Conservation (phyloP, 2,329 filamentous ascomycete species). For the Xenoacremonium recifei region DNA sequence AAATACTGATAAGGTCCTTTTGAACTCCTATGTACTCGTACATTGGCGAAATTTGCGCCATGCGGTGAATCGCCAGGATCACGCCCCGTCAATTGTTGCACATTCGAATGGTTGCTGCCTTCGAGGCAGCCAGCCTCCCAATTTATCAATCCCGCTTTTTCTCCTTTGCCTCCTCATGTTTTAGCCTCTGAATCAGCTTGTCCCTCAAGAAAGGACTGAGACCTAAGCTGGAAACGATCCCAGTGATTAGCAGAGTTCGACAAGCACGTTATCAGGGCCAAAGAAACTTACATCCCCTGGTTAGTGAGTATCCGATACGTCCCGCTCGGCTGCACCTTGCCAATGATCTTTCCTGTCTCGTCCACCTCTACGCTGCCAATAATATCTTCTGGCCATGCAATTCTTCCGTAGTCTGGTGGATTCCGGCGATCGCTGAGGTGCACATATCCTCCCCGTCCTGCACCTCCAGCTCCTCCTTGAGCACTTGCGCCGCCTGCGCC, state of each 20-base stretch:
- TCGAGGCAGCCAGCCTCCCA: not conserved
- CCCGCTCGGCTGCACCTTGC: slow-evolving; percentile 57
- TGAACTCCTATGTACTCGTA: too few species aligned
- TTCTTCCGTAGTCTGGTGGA: slow-evolving; percentile 64
- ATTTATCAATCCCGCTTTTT: not conserved
- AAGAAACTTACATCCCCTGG: slow-evolving; percentile 62
- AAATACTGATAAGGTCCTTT: too few species aligned
- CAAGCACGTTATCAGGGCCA: too few species aligned
- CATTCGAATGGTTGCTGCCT: too few species aligned
- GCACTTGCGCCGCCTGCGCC: slow-evolving; percentile 55
- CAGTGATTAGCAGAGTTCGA: too few species aligned
- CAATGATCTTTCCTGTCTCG: slow-evolving; percentile 53
- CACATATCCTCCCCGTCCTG: slow-evolving; percentile 59
- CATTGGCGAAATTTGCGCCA: too few species aligned
- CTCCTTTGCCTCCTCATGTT: slow-evolving; percentile 46
- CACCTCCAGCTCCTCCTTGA: slow-evolving; percentile 62
- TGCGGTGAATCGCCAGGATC: too few species aligned
- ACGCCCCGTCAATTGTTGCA: too few species aligned
- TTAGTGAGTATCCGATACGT: slow-evolving; percentile 65
- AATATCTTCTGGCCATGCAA: slow-evolving; percentile 70
- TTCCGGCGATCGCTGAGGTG: slow-evolving; percentile 65
- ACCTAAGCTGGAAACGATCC: slow-evolving; percentile 25
- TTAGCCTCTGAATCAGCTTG: slow-evolving; percentile 53
- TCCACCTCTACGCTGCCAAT: slow-evolving; percentile 67
- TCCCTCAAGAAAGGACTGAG: slow-evolving; percentile 45